Percentiles rank a stretch among this genome's conserved stretches.
These are phyloP conservation scores for Triticum dicoccoides DNA, from an alignment of 176 grass and related monocot genomes.

Conservation along the genomic window DNA sequence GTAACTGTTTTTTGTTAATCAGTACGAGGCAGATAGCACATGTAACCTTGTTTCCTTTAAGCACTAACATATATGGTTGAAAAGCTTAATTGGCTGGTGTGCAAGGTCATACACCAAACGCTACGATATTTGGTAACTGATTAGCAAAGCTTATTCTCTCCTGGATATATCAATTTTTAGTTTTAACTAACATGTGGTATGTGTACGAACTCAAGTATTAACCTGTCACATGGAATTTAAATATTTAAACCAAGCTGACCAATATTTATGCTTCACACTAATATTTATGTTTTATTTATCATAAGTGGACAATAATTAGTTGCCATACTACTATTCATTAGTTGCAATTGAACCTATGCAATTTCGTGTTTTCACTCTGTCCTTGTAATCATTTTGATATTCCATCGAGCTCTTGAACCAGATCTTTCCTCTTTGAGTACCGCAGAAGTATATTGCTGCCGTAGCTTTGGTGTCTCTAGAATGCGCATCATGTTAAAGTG, in stretches of 20 bases:
- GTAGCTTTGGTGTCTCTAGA: background rate
- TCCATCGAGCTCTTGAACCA: background rate
- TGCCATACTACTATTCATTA: background rate
- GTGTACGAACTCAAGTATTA: background rate
- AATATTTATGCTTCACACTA: background rate
- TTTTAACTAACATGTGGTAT: background rate
- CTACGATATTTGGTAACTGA: background rate
- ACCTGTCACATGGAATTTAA: background rate
- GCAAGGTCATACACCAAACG: background rate
- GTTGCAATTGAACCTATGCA: background rate
- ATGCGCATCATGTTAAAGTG: background rate
- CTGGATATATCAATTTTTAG: background rate
- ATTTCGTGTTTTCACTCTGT: background rate
- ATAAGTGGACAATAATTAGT: background rate
- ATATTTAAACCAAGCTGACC: background rate
- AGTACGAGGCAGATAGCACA: background rate
- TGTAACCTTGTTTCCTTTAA: background rate
- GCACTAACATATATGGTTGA: background rate
- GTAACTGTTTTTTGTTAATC: background rate
- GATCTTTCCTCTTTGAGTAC: background rate
- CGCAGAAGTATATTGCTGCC: background rate
- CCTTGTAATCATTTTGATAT: background rate
- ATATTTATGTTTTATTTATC: background rate
- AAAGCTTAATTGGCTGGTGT: background rate
- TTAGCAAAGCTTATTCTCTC: conserved; percentile 15